Evolutionary conservation across 805 yeast species (phyloP), one percentile per base, ranked within the genome.

Genomic region (Candida silvatica): DNA sequence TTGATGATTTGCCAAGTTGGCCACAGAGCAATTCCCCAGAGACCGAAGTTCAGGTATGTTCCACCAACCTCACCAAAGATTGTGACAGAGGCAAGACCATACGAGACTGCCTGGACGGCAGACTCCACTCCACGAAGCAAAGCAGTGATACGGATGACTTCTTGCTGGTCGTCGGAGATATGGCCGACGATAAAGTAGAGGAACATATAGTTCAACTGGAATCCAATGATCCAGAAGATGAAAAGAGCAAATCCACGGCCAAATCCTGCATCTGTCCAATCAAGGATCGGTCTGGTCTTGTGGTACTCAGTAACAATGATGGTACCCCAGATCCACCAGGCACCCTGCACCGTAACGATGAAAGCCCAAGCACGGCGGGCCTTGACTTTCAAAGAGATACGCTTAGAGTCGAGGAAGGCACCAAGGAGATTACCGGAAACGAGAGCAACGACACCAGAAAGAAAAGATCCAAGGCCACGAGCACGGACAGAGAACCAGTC

Each of bases 301-400:
- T 25, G 25, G 37, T 35, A 35, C 19, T 23, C 38, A 16, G 32
- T 18, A 17, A 25, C 28, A 3, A 29, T 32, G 15, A 37, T 27
- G 19, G 25, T 22, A 22, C 36, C 40, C 40, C 40, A 37, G 14
- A 37, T 24, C 36, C 31, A 37, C 19, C 36, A 37, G n/a, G 34
- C 40, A 7, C 32, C 31, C 4, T 27, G 23, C 4, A 37, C 31
- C 11, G 29, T 3, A 17, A 37, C 36, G 29, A 37, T 32, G 26
- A 37, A 24, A 22, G 36, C 32, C 34, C 32, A 38, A 3, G 36
- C 22, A 20, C 7, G 31, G 17, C 20, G 30, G 5, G 41, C 38
- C 9, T 32, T 29, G n/a, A 33, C 22, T 36, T 32, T 38, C 17
- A 28, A 27, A 4, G 32, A 5, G 15, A 34, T 24, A 17, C 37